phyloP scores from a whole-genome alignment of 2,329 filamentous ascomycete species.

The Curvularia sp. region DNA sequence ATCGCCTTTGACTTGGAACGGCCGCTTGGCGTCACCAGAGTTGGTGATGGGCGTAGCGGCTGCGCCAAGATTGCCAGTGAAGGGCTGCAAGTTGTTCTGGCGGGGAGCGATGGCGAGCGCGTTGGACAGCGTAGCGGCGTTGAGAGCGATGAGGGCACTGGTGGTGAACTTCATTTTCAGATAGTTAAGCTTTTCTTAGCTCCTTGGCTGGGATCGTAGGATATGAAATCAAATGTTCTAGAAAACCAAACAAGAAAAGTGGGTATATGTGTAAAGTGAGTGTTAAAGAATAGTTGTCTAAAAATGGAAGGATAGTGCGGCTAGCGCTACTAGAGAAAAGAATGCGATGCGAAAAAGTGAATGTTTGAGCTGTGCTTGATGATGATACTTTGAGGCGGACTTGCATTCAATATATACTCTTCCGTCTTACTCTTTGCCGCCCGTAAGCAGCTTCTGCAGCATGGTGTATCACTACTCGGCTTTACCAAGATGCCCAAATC shows the following conservation, averaged over 20 bases:
- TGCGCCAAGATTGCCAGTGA: constrained; percentile 60
- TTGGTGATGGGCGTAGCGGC: constrained; percentile 60
- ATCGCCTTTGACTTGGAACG: constrained; percentile 40
- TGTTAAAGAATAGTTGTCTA: not conserved
- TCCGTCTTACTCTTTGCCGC: not conserved
- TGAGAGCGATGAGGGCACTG: constrained; percentile 24
- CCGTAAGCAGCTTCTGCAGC: not conserved
- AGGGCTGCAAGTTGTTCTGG: constrained; percentile 44
- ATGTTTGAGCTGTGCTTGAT: not conserved
- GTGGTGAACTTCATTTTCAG: constrained; percentile 37
- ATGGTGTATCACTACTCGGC: not conserved
- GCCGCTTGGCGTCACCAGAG: constrained; percentile 58
- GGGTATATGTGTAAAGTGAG: not conserved
- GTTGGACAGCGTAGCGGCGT: constrained; percentile 25
- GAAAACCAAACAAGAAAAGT: not conserved
- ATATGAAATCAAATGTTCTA: not conserved
- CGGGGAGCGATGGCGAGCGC: constrained; percentile 32
- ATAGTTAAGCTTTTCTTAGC: not conserved
- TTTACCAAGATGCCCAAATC: not conserved
- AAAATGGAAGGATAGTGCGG: constrained; percentile 14
- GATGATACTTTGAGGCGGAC: not conserved
- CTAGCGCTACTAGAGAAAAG: constrained; percentile 23
- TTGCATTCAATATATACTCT: not conserved
- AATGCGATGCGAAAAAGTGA: not conserved
- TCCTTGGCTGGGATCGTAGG: not conserved